Conservation (phyloP, 2,329 filamentous ascomycete species). For the Fusarium continuum region DNA sequence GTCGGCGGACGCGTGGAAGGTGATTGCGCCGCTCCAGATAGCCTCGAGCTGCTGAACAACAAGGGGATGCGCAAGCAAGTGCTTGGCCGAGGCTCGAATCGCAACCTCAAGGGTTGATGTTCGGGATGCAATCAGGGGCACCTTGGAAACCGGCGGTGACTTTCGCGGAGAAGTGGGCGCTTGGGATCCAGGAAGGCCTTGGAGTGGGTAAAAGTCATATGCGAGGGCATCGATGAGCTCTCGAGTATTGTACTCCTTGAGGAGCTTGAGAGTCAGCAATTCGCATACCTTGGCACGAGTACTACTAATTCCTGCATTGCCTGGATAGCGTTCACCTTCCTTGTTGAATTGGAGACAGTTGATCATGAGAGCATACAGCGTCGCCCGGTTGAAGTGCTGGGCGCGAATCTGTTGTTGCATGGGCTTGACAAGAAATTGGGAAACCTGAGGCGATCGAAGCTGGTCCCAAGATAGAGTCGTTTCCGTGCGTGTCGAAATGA, state of each 20-base stretch:
- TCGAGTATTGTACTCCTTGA: constrained; percentile 88
- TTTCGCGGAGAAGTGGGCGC: constrained; percentile 47
- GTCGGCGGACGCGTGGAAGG: constrained; percentile 91
- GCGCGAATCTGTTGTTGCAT: constrained; percentile 89
- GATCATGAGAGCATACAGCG: constrained; percentile 88
- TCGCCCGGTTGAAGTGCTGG: constrained; percentile 85
- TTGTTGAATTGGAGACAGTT: constrained; percentile 95
- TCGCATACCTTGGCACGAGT: constrained; percentile 91
- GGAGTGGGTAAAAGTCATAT: constrained; percentile 93
- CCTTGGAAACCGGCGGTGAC: constrained; percentile 53
- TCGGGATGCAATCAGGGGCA: constrained; percentile 70
- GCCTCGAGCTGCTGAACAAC: constrained; percentile 96
- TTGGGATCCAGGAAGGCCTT: constrained; percentile 71
- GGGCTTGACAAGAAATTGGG: constrained; percentile 93
- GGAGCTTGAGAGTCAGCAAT: constrained; percentile 84
- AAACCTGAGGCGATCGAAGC: constrained; percentile 92
- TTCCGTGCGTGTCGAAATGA: constrained; percentile 86
- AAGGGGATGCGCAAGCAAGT: constrained; percentile 88
- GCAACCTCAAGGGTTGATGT: constrained; percentile 93
- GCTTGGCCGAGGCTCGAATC: constrained; percentile 90
- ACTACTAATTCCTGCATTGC: constrained; percentile 82
- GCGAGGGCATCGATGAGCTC: constrained; percentile 94
- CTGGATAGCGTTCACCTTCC: constrained; percentile 82
- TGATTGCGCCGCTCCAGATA: constrained; percentile 95
- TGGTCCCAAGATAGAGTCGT: constrained; percentile 96